Evolutionary conservation across 1,284 basidiomycete genomes (phyloP), one percentile per base, ranked within the genome.

Genomic region (Melanopsichium pennsylvanicum): DNA sequence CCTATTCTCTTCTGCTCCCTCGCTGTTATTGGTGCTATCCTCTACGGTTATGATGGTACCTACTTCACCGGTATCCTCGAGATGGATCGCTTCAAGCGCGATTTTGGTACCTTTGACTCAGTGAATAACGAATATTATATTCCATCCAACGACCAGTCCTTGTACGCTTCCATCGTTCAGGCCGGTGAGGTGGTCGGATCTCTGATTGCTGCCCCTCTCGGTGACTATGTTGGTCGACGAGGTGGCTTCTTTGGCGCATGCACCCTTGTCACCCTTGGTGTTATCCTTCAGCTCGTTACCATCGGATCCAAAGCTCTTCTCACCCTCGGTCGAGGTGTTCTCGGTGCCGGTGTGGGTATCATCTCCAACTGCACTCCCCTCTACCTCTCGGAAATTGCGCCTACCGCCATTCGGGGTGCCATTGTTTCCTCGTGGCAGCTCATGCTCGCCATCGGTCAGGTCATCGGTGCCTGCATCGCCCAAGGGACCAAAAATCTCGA

Each of bases 371-470:
- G 60, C 52, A 71, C 70, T 1, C 72, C 74, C 6, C 75, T 84
- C n/a, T 84, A 84, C 58, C 75, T 84, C 23, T 82, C 81, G 21
- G 83, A 84, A 56, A 81, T 84, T 51, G 80, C 83, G 4, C 83
- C 83, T 18, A 78, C 80, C 8, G 80, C 81, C 26, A 82, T 84
- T 44, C 80, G 84, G 45, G 83, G 83, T 52, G 76, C 78, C 22
- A 72, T 81, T 48, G 82, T 83, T 2, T 82, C 80, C 15, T 66
- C 43, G 7, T 84, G 83, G 83, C 83, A 84, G 63, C 74, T 84
- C 32, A 77, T 83, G 68, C 80, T 84, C 25, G 83, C 83, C 35
- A 82, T 84, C 46, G 84, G 84, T 26, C 81, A 82, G 49, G 83
- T 84, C 26, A 80, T 83, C 54, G 83, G 83, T 60, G 82, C 83